These are phyloP conservation scores for Curvularia sp. DNA, from an alignment of 2,329 filamentous ascomycete genomes.

Conservation along the genomic window DNA sequence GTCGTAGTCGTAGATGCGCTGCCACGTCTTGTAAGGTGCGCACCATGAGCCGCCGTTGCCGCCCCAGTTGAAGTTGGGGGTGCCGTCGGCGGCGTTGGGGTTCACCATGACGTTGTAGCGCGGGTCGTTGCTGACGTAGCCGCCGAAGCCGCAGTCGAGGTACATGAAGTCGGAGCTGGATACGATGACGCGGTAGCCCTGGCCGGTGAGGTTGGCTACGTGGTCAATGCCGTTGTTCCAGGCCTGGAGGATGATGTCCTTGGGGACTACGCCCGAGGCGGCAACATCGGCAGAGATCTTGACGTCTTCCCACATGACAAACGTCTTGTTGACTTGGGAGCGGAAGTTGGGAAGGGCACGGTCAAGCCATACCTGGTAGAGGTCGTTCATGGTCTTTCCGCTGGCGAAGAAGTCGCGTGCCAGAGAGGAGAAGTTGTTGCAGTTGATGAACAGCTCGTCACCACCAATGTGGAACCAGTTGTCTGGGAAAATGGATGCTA, in stretches of 20 bases:
- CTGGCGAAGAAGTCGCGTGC: constrained; percentile 60
- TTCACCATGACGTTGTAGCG: constrained; percentile 64
- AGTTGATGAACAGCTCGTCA: constrained; percentile 63
- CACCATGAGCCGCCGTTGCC: constrained; percentile 65
- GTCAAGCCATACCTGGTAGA: constrained; percentile 64
- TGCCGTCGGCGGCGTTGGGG: constrained; percentile 52
- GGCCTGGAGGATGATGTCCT: constrained; percentile 61
- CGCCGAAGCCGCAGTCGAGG: constrained; percentile 64
- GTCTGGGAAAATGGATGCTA: constrained; percentile 60
- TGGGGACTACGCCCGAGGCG: constrained; percentile 58
- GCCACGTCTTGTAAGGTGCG: constrained; percentile 66
- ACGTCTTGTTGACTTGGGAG: constrained; percentile 55
- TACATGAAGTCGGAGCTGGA: constrained; percentile 64
- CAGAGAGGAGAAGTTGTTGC: constrained; percentile 64
- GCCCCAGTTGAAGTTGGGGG: constrained; percentile 63
- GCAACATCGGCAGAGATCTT: constrained; percentile 52
- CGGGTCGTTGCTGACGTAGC: constrained; percentile 63
- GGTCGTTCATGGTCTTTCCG: constrained; percentile 60
- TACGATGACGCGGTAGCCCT: constrained; percentile 64
- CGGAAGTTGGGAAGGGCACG: constrained; percentile 61
- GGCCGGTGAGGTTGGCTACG: constrained; percentile 59
- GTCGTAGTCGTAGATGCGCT: constrained; percentile 67
- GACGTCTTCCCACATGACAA: constrained; percentile 67
- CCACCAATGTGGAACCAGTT: constrained; percentile 64
- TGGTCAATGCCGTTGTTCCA: constrained; percentile 63